phyloP scores from a whole-genome alignment of 768 basidiomycete genomes.

The Auricularia sp. region DNA sequence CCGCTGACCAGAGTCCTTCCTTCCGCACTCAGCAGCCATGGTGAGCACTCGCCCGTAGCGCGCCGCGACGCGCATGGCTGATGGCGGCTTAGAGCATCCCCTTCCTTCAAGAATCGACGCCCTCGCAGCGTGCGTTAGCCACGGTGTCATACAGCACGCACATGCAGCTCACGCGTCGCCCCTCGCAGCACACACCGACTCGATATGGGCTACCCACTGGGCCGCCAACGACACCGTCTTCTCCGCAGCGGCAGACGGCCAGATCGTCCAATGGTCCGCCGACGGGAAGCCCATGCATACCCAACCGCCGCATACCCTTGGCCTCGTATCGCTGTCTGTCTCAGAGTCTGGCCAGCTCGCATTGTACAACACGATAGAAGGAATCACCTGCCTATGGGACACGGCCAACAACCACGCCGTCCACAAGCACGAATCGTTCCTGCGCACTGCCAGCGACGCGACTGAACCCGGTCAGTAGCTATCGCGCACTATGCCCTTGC shows the following conservation, averaged over 20 bases:
- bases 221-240: slow-evolving; percentile 51
- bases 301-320: slow-evolving; percentile 71
- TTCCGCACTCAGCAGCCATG: not conserved
- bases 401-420: slow-evolving; percentile 48
- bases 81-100: not conserved
- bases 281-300: slow-evolving; percentile 50
- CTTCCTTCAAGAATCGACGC: not conserved
- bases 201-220: slow-evolving; percentile 73
- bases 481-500: not conserved
- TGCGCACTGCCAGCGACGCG: slow-evolving; percentile 40
- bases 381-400: slow-evolving; percentile 69
- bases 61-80: not conserved
- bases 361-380: slow-evolving; percentile 77
- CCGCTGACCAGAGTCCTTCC: not conserved
- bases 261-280: slow-evolving; percentile 65
- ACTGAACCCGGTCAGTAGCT: slow-evolving; percentile 57
- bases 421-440: slow-evolving; percentile 67
- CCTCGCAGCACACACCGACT: slow-evolving; percentile 61
- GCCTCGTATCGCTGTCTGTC: slow-evolving; percentile 71
- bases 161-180: slow-evolving; percentile 7
- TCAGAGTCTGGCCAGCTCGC: slow-evolving; percentile 51
- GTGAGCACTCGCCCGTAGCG: not conserved
- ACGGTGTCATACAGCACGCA: not conserved
- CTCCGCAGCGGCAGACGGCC: slow-evolving; percentile 71
- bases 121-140: not conserved